Evolutionary conservation across 495 filamentous ascomycete genomes (phyloP).

Genomic region (Hyaloscypha variabilis): DNA sequence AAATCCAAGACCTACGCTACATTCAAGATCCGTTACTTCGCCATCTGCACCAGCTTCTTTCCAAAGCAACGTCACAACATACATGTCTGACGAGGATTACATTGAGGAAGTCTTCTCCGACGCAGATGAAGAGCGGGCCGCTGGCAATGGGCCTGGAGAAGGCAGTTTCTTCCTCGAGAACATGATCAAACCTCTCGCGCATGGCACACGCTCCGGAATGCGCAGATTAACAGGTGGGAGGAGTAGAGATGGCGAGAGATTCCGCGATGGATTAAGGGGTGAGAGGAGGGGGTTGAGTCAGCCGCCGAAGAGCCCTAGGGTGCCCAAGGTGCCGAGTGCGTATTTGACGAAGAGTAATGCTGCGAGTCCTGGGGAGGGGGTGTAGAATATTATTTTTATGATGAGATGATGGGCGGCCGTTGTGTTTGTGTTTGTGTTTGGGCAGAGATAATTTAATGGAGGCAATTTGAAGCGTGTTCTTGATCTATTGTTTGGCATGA

Average conservation of each 20-base stretch:
- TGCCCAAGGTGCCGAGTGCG: conserved; percentile 65
- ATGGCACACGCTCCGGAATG: conserved; percentile 61
- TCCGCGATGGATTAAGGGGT: conserved; percentile 58
- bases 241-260: conserved; percentile 61
- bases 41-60: conserved; percentile 62
- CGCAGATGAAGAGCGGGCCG: conserved; percentile 49
- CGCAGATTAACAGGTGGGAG: conserved; percentile 66
- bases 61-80: conserved; percentile 52
- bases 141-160: conserved; percentile 32
- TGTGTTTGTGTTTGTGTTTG: neutral
- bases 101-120: conserved; percentile 55
- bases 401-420: neutral
- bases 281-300: conserved; percentile 42
- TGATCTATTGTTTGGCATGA: neutral
- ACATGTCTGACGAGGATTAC: conserved; percentile 57
- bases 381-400: conserved; percentile 7
- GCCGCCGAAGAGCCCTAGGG: conserved; percentile 53
- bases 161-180: conserved; percentile 68
- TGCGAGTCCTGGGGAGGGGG: conserved; percentile 2
- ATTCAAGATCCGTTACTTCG: conserved; percentile 74
- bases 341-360: conserved; percentile 41
- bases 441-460: neutral
- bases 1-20: conserved; percentile 54
- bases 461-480: neutral
- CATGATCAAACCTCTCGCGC: conserved; percentile 61